phyloP scores from a whole-genome alignment of 1,139 yeast genomes.

The Sugiyamaella xylanicola region DNA sequence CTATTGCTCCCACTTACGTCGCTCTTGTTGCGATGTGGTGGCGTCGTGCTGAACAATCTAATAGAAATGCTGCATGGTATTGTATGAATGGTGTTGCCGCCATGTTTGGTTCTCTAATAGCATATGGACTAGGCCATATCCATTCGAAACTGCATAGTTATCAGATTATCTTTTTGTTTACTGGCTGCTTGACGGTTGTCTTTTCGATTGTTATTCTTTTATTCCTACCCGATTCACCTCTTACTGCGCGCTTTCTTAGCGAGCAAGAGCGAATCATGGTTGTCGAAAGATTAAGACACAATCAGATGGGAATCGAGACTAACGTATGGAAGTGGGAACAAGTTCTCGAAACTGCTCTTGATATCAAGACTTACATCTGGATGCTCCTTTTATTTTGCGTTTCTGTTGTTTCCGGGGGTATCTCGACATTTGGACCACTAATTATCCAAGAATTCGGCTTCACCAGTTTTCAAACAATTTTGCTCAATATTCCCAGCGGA shows the following conservation, averaged over 20 bases:
- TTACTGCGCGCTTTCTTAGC: slow-evolving; percentile 56
- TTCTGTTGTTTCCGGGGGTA: slow-evolving; percentile 3
- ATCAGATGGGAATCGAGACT: slow-evolving; percentile 56
- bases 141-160: slow-evolving; percentile 48
- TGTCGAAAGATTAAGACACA: slow-evolving; percentile 53
- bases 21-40: slow-evolving; percentile 59
- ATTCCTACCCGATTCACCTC: slow-evolving; percentile 57
- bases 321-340: slow-evolving; percentile 55
- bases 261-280: slow-evolving; percentile 55
- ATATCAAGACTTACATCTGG: slow-evolving; percentile 48
- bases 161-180: slow-evolving; percentile 55
- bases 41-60: slow-evolving; percentile 52
- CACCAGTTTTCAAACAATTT: slow-evolving; percentile 18
- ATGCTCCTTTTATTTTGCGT: slow-evolving; percentile 41
- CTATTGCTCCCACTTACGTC: slow-evolving; percentile 57
- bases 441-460: slow-evolving; percentile 20
- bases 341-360: slow-evolving; percentile 41
- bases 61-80: slow-evolving; percentile 42
- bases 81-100: slow-evolving; percentile 37
- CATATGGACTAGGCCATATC: slow-evolving; percentile 47
- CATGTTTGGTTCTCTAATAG: slow-evolving; percentile 42
- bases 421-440: slow-evolving; percentile 20
- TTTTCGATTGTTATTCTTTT: slow-evolving; percentile 52
- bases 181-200: slow-evolving; percentile 39
- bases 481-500: slow-evolving; percentile 22